Evolutionary conservation across 345 rosid genomes (phyloP).

Genomic region (Brassica nigra): DNA sequence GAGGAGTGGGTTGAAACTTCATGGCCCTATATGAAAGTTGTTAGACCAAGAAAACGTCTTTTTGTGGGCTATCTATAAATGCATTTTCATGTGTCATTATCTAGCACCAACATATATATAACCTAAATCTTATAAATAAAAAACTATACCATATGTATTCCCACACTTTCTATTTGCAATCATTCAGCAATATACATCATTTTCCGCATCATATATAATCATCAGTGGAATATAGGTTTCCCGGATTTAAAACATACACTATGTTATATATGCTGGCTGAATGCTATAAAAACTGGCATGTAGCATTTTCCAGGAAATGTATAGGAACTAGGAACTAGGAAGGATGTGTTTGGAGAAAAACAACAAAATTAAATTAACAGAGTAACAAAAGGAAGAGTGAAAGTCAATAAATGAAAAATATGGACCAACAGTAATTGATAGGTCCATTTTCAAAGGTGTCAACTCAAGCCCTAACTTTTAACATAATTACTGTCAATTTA

Average conservation of each 20-base stretch:
- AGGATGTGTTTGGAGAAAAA: not conserved
- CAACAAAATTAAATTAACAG: not conserved
- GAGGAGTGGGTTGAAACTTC: slow-evolving; percentile 2
- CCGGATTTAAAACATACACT: not conserved
- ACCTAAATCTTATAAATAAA: not conserved
- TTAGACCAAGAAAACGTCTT: slow-evolving; percentile 17
- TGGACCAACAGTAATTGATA: slow-evolving; percentile 16
- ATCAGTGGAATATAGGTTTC: not conserved
- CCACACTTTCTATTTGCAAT: not conserved
- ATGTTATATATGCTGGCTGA: not conserved
- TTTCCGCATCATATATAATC: not conserved
- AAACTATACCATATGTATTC: not conserved
- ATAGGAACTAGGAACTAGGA: not conserved
- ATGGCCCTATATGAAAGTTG: slow-evolving; percentile 14
- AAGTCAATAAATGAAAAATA: slow-evolving; percentile 9
- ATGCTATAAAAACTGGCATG: not conserved
- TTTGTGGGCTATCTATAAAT: slow-evolving; percentile 12
- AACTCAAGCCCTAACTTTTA: slow-evolving; percentile 21
- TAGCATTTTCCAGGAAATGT: slow-evolving; percentile 1
- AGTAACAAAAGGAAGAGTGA: not conserved
- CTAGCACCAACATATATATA: slow-evolving; percentile 2
- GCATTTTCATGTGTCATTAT: slow-evolving; percentile 16
- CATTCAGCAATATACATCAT: slow-evolving; percentile 3
- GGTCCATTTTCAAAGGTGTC: slow-evolving; percentile 18
- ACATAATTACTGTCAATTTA: slow-evolving; percentile 2